Evolutionary conservation across 2,329 filamentous ascomycete genomes (phyloP), one percentile per base, ranked within the genome.

Genomic region (Aspergillus novofumigatus): DNA sequence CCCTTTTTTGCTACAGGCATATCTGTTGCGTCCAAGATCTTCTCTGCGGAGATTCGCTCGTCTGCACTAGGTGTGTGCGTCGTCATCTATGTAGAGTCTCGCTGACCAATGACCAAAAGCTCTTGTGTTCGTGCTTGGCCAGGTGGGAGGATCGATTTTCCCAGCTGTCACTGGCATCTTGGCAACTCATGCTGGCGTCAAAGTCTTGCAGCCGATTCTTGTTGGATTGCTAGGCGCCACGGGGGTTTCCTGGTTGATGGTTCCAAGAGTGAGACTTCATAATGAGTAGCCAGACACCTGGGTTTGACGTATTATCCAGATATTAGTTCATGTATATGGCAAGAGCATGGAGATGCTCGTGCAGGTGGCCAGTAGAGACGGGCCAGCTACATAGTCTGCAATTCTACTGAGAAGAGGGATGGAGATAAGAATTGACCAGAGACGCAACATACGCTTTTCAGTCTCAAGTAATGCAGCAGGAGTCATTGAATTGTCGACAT

Each of bases 101-200:
- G 32, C 32, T 54, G 35, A 47, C 41, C 9, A 6, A 29, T 28
- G 7, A 28, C 3, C 26, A 20, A 10, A 10, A 67, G 63, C 63
- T 0, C 78, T 84, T n/a, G 75, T 85, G 1, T 86, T 86, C 57
- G 80, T 85, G 0, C 73, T 84, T 21, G 81, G 81, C 0, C 83
- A 85, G 63, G 75, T 82, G 4, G 83, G 82, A 1, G 82, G 81
- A 0, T 79, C 81, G 0, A 62, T 84, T 0, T 85, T 85, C 56
- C 83, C 83, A 0, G 78, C 82, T 2, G 61, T 85, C 1, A 84
- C 82, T 0, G 32, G 32, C 4, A 17, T 35, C 6, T 1, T 35
- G 32, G 32, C 32, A 17, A 1, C 32, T 35, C 32, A 35, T 35
- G 32, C 32, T 35, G 81, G 81, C 0, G 81, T 84, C 0, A 67